Evolutionary conservation across 2,329 filamentous ascomycete species (phyloP).

Genomic region (Cladosporium sp.): DNA sequence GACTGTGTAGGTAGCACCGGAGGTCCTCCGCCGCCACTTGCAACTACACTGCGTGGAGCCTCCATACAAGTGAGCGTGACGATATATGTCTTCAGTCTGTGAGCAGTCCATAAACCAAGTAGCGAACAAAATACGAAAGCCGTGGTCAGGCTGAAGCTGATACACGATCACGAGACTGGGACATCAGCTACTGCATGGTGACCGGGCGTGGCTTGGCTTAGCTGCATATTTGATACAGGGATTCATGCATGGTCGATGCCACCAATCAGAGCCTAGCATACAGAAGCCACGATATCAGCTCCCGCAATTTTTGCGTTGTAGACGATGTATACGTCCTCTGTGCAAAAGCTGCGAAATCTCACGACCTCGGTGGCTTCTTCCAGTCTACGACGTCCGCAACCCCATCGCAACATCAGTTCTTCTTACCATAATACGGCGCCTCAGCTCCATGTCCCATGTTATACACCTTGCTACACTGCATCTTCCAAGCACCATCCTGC

Average conservation of each 20-base stretch:
- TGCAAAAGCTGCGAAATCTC: neutral
- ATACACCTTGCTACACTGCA: constrained; percentile 25
- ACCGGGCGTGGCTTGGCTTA: neutral
- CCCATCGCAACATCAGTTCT: neutral
- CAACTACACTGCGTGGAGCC: neutral
- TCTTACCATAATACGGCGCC: constrained; percentile 21
- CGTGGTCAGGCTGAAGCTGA: neutral
- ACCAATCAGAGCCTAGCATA: neutral
- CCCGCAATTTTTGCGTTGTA: neutral
- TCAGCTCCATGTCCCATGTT: constrained; percentile 25
- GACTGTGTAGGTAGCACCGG: neutral
- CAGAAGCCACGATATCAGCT: neutral
- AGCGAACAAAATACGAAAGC: neutral
- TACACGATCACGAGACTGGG: neutral
- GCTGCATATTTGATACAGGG: neutral
- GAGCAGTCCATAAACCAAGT: neutral
- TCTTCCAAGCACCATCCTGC: constrained; percentile 25
- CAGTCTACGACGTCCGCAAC: neutral
- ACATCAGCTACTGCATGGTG: neutral
- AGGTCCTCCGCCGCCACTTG: neutral
- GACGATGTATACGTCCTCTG: neutral
- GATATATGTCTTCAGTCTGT: neutral
- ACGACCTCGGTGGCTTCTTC: neutral
- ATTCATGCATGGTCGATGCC: neutral
- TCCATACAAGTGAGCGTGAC: neutral